A percentile compares a stretch with the other conserved stretches of the same genome.
Conservation (phyloP, 2,329 filamentous ascomycete species). For the Trichoderma gracile region DNA sequence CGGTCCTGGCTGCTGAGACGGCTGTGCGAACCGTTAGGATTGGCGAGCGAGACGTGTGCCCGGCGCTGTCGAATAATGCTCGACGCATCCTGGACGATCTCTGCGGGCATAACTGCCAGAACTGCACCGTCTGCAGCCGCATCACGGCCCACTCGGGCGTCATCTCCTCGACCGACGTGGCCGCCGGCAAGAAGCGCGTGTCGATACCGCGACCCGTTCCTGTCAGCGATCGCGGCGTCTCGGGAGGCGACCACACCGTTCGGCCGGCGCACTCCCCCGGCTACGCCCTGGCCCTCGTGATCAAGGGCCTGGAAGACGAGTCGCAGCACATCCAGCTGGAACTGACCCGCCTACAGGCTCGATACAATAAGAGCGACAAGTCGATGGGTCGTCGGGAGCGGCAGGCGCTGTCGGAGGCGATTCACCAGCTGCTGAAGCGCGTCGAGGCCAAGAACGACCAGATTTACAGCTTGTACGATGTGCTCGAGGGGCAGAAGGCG, state of each 20-base stretch:
- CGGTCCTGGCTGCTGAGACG: constrained; percentile 31
- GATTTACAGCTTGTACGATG: constrained; percentile 81
- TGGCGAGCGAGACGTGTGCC: constrained; percentile 39
- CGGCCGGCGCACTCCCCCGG: constrained; percentile 69
- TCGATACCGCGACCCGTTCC: constrained; percentile 65
- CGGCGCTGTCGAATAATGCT: constrained; percentile 54
- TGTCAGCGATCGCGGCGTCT: constrained; percentile 61
- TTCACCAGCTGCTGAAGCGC: constrained; percentile 61
- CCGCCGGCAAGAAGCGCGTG: constrained; percentile 57
- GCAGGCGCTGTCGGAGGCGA: constrained; percentile 59
- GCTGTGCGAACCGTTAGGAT: constrained; percentile 32
- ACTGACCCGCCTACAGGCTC: constrained; percentile 60
- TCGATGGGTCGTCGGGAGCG: constrained; percentile 65
- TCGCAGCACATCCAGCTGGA: constrained; percentile 72
- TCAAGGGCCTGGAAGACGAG: constrained; percentile 81
- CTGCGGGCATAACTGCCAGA: constrained; percentile 56
- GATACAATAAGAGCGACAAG: constrained; percentile 68
- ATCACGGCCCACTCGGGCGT: constrained; percentile 50
- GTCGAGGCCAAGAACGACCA: constrained; percentile 75
- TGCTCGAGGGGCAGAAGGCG: constrained; percentile 75
- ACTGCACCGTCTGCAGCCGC: constrained; percentile 59
- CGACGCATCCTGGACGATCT: constrained; percentile 55
- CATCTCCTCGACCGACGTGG: constrained; percentile 42
- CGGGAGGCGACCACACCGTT: constrained; percentile 54
- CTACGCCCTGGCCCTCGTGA: constrained; percentile 74